Conservation (phyloP, 192 early-diverging fungal species). For the Backusella australiensis region DNA sequence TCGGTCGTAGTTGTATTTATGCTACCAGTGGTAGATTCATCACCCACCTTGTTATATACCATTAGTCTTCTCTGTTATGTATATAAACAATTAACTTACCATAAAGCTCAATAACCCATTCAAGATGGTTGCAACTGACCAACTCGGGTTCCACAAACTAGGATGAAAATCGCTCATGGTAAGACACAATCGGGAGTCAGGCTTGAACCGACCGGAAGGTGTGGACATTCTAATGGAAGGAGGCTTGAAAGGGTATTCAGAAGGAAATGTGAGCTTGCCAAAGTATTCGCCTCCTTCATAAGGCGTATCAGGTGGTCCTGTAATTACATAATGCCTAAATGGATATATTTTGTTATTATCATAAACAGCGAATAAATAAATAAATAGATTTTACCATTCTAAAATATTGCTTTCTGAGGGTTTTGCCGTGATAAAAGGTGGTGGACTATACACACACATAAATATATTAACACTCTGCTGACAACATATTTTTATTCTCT, state of each 20-base stretch:
- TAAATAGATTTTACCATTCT: slow-evolving; percentile 71
- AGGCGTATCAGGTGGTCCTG: slow-evolving; percentile 92
- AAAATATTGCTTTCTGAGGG: slow-evolving; percentile 94
- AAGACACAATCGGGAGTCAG: slow-evolving; percentile 90
- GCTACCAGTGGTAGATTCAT: slow-evolving; percentile 94
- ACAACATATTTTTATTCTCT: neutral
- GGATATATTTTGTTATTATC: neutral
- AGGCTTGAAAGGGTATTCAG: slow-evolving; percentile 96
- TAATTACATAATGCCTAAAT: slow-evolving; percentile 91
- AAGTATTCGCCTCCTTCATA: slow-evolving; percentile 94
- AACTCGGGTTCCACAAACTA: slow-evolving; percentile 94
- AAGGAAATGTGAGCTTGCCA: slow-evolving; percentile 87
- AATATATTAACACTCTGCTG: neutral
- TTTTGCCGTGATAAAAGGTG: slow-evolving; percentile 87
- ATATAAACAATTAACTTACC: slow-evolving; percentile 45
- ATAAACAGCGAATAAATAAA: neutral
- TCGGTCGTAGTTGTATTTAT: slow-evolving; percentile 79
- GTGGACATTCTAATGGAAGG: slow-evolving; percentile 83
- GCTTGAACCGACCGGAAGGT: slow-evolving; percentile 87
- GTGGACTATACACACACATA: slow-evolving; percentile 53
- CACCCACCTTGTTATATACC: slow-evolving; percentile 31
- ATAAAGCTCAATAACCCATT: slow-evolving; percentile 96
- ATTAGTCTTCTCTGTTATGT: neutral
- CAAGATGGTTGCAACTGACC: slow-evolving; percentile 96
- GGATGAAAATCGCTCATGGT: slow-evolving; percentile 98